Conservation (phyloP, 495 filamentous ascomycete species). For the Ramalina peruviana region DNA sequence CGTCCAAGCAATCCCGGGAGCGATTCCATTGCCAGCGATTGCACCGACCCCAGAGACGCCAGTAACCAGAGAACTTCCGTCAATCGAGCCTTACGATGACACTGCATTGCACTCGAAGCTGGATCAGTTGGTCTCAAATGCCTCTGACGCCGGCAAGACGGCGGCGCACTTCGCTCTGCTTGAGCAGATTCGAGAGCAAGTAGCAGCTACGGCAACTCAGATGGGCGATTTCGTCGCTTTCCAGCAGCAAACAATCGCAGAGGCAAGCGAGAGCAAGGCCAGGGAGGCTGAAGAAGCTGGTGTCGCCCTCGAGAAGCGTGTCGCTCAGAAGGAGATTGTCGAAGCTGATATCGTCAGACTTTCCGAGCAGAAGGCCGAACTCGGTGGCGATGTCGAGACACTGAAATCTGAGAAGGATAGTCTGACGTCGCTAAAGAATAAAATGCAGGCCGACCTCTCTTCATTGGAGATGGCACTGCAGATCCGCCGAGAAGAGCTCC, state of each 20-base stretch:
- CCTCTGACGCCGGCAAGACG: conserved; percentile 30
- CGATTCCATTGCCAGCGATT: conserved; percentile 37
- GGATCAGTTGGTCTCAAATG: conserved; percentile 59
- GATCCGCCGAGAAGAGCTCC: conserved; percentile 79
- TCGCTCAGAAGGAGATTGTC: conserved; percentile 64
- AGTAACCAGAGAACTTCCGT: conserved; percentile 20
- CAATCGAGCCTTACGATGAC: conserved; percentile 49
- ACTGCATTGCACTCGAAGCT: conserved; percentile 65
- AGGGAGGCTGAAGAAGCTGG: conserved; percentile 71
- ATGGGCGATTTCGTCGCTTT: conserved; percentile 72
- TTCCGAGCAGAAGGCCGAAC: conserved; percentile 48
- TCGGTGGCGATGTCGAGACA: conserved; percentile 41
- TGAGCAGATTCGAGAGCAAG: conserved; percentile 79
- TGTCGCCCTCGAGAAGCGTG: conserved; percentile 62
- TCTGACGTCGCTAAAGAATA: conserved; percentile 55
- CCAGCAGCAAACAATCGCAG: conserved; percentile 63
- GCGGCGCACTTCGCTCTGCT: conserved; percentile 57
- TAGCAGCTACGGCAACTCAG: conserved; percentile 71
- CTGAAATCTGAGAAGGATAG: conserved; percentile 57
- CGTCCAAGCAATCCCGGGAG: conserved; percentile 36
- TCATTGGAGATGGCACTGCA: conserved; percentile 77
- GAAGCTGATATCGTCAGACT: conserved; percentile 55
- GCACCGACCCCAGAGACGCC: conserved; percentile 25
- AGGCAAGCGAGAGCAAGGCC: conserved; percentile 67
- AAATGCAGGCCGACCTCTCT: conserved; percentile 69